Evolutionary conservation across 2,329 filamentous ascomycete genomes (phyloP), one percentile per base, ranked within the genome.

Genomic region (Gnomoniopsis smithogilvyi): DNA sequence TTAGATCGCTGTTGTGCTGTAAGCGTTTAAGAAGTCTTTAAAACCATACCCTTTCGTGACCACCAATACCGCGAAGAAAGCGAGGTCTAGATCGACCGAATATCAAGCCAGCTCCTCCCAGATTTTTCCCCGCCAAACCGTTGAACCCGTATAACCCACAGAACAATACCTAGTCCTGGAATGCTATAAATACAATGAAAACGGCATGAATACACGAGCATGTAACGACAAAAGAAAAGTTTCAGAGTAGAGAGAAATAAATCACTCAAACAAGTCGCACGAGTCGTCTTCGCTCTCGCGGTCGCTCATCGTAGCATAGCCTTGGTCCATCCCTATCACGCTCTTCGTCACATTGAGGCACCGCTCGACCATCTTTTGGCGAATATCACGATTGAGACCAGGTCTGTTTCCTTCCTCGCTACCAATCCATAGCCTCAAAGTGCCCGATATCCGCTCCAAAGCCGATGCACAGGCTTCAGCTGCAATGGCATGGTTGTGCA

Each of bases 391-490:
- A 19, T 76, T 74, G n/a, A 88, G 71, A 2, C 80, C 81, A 52
- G 77, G 78, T 57, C 76, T 77, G 51, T 79, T 79, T 21, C 81
- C 82, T 3, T 77, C 72, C 2, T 73, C 67, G 7, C 81, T 78
- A 17, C 83, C 83, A 52, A 85, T 81, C 86, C 86, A 88, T 43
- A 85, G 78, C 26, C 86, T 77, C 51, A 89, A 72, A 17, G 73
- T 78, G 6, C 80, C 84, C 0, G 84, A 81, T 15, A 88, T 72
- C 34, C 76, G 76, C 69, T 88, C 85, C 6, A 89, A 72, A 1
- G 79, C 73, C 1, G 70, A 64, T 2, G 77, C 72, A 63, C 79
- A 84, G 3, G 72, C 73, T 58, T 79, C 77, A 2, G 78, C 76
- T 1, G 77, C 77, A 19, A 76, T 69, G 51, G 77, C 70, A 64